These are phyloP conservation scores for Phytophthora fragariaefolia DNA, from an alignment of 352 stramenopile species.

Conservation along the genomic window DNA sequence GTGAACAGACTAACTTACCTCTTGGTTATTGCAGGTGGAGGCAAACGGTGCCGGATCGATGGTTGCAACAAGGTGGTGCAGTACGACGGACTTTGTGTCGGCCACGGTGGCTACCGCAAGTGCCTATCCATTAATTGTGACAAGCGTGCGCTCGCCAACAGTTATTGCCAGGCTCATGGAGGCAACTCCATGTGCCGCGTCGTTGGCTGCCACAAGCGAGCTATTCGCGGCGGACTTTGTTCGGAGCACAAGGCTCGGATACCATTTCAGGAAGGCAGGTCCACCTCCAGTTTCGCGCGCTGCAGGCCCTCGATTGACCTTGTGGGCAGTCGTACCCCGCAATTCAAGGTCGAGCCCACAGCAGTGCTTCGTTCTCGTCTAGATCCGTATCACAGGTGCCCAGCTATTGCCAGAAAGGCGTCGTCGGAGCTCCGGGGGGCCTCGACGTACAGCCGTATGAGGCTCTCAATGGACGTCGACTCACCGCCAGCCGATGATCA, in stretches of 20 bases:
- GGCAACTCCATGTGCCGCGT: conserved; percentile 46
- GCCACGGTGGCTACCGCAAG: conserved; percentile 59
- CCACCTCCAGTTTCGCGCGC: background rate
- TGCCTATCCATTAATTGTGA: conserved; percentile 55
- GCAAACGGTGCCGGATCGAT: conserved; percentile 55
- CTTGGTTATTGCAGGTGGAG: conserved; percentile 39
- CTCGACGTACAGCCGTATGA: background rate
- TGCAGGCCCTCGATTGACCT: conserved; percentile 27
- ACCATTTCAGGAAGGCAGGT: background rate
- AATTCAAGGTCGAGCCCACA: conserved; percentile 29
- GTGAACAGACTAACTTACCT: conserved; percentile 6
- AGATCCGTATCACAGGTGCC: conserved; percentile 1
- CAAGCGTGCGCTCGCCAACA: conserved; percentile 54
- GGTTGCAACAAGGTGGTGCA: conserved; percentile 74
- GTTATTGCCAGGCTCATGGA: conserved; percentile 56
- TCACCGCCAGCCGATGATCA: background rate
- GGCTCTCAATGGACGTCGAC: conserved; percentile 1
- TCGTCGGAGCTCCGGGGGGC: conserved; percentile 8
- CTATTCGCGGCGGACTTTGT: conserved; percentile 46
- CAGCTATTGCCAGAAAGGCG: background rate
- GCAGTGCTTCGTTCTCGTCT: background rate
- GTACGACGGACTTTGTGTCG: conserved; percentile 64
- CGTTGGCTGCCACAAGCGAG: conserved; percentile 42
- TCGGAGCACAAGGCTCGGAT: conserved; percentile 39
- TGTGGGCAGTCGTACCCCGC: background rate